Evolutionary conservation across 306 rosid genomes (phyloP).

Genomic region (Hippophae rhamnoides): DNA sequence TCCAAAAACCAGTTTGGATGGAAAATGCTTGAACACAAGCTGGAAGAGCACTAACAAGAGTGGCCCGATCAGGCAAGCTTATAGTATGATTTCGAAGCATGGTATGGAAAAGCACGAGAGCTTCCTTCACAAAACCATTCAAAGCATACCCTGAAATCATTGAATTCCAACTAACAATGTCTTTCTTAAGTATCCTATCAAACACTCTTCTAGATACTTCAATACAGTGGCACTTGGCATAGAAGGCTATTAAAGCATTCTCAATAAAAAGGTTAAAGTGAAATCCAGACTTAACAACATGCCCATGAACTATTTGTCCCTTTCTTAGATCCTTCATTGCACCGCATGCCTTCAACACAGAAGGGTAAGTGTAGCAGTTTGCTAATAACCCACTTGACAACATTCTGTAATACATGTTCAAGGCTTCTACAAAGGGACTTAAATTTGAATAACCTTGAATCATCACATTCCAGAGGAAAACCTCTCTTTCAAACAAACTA

Average conservation of each 20-base stretch:
- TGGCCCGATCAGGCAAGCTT: conserved; percentile 43
- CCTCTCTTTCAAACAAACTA: conserved; percentile 55
- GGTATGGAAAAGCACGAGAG: conserved; percentile 33
- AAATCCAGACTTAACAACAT: conserved; percentile 50
- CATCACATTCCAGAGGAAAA: conserved; percentile 58
- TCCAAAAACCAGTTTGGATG: conserved; percentile 53
- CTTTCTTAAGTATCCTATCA: conserved; percentile 39
- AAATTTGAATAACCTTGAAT: conserved; percentile 58
- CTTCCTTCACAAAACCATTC: conserved; percentile 43
- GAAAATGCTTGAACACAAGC: conserved; percentile 52
- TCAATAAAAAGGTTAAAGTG: conserved; percentile 53
- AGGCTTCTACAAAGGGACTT: conserved; percentile 53
- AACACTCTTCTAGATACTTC: conserved; percentile 43
- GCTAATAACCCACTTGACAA: conserved; percentile 29
- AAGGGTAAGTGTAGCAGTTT: conserved; percentile 55
- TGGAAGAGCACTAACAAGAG: conserved; percentile 51
- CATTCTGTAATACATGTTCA: conserved; percentile 40
- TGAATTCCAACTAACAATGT: conserved; percentile 68
- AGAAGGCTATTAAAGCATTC: conserved; percentile 51
- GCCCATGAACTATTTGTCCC: conserved; percentile 57
- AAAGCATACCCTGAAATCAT: conserved; percentile 53
- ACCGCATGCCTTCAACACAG: conserved; percentile 68
- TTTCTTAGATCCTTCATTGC: conserved; percentile 32
- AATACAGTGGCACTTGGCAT: conserved; percentile 46
- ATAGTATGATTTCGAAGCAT: conserved; percentile 30